Base-by-base conservation (phyloP, 2,329 filamentous ascomycete genomes). In the Clonostachys rhizophaga region DNA sequence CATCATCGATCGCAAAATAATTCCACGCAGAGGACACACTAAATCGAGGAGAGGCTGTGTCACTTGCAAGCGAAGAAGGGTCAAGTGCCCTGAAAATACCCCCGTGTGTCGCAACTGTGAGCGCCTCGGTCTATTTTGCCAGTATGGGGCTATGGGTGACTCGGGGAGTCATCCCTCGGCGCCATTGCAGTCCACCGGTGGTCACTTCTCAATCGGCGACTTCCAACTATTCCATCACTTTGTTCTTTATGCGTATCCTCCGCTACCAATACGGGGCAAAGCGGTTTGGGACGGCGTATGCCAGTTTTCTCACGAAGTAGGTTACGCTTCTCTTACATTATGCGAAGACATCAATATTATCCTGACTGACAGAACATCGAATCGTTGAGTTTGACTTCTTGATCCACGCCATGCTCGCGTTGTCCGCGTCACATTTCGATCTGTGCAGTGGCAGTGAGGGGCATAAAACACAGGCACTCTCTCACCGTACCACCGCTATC, bases 181-280 rank as follows among this genome's bases (percentile, higher is more conserved):
- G 9, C 24, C 24, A 3, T 30, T 30, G 9, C 17, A 18, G 13
- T 34, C 36, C 20, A 53, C 56, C 4, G 53, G 57, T 1, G 44
- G 46, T 4, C 54, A 55, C 20, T 76, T 74, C 50, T 64, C 62
- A 34, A 54, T 65, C 13, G 59, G 71, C 35, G 74, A 79, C 48
- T 65, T 79, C 57, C 66, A 71, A 16, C 74, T 76, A 57, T 78
- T 78, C 52, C 72, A 76, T 45, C 75, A 79, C 51, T 79, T 78
- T 52, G 52, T 79, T 10, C 59, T 72, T 5, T 59, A 66, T 8
- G 74, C 74, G 2, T 70, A 70, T 47, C 69, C 68, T 6, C 57
- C 68, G 3, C 45, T 71, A 1, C 69, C 69, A 2, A 55, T 70
- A 10, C 58, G 58, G 36, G 65, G 66, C 0, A 61, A 61, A 18